Percentiles rank a stretch among this genome's conserved stretches.
phyloP scores from a whole-genome alignment of 208 protist species.

The Trichomonas vaginalis region DNA sequence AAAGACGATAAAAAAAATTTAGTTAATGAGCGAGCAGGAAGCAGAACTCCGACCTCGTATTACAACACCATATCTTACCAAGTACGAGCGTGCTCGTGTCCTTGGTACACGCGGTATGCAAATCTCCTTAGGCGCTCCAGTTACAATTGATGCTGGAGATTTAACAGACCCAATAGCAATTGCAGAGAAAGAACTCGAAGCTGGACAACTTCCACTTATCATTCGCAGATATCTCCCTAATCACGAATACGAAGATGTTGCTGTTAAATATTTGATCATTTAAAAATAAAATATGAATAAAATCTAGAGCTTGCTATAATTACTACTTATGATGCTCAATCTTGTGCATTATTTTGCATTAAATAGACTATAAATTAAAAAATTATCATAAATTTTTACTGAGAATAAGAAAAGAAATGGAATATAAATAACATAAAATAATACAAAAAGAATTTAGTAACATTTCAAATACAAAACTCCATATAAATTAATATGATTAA shows the following conservation, averaged over 20 bases:
- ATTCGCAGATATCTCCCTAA: conserved; percentile 46
- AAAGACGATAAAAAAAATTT: too few relatives aligned
- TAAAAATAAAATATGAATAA: background rate
- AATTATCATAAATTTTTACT: background rate
- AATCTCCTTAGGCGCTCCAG: conserved; percentile 89
- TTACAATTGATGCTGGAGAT: conserved; percentile 79
- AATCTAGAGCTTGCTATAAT: background rate
- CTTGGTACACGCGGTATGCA: conserved; percentile 90
- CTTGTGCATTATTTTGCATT: background rate
- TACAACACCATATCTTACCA: conserved; percentile 87
- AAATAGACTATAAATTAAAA: background rate
- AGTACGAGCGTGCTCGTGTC: conserved; percentile 90
- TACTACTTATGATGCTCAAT: background rate
- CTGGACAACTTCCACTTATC: conserved; percentile 84
- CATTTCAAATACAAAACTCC: background rate
- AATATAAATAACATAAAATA: background rate
- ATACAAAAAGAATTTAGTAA: background rate
- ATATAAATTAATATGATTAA: background rate
- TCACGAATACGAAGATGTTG: background rate
- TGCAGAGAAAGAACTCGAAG: conserved; percentile 79
- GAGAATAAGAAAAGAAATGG: too few relatives aligned
- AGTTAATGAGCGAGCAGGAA: background rate
- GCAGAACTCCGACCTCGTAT: background rate
- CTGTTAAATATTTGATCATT: background rate
- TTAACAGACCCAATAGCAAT: conserved; percentile 94